These are phyloP conservation scores for barley (Hordeum vulgare) DNA, from an alignment of 176 grass and related monocot species.

Conservation along the genomic window DNA sequence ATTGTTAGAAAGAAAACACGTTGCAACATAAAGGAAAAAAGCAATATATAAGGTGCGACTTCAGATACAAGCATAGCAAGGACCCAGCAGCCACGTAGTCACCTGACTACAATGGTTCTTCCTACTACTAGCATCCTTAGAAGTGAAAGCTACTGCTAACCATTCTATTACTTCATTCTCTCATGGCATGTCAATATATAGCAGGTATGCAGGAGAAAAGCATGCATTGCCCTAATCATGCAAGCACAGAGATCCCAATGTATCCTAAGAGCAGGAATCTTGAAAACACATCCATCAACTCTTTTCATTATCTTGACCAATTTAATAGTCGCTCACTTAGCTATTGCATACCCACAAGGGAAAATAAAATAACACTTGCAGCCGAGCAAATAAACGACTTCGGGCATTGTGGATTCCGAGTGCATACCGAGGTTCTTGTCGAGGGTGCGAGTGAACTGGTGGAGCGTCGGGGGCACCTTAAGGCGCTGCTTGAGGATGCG, in stretches of 20 bases:
- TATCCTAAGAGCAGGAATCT: no score
- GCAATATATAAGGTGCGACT: not conserved
- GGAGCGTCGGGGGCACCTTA: conserved; percentile 77
- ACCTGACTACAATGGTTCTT: not conserved
- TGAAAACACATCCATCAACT: no score
- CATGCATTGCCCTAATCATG: not conserved
- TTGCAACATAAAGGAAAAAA: not conserved
- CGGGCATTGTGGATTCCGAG: not conserved
- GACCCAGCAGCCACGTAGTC: not conserved
- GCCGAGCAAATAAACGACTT: no score
- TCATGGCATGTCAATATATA: not conserved
- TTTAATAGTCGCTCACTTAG: no score
- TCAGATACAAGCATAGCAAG: not conserved
- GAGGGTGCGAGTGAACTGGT: conserved; percentile 95
- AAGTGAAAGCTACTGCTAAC: not conserved
- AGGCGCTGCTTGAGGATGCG: conserved; percentile 94
- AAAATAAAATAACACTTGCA: no score
- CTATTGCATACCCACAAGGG: not conserved
- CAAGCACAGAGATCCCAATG: no score
- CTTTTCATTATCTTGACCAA: no score
- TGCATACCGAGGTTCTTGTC: conserved; percentile 81
- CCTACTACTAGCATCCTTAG: not conserved
- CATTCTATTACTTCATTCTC: not conserved
- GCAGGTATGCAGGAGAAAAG: no score
- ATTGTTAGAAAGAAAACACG: not conserved